phyloP scores from a whole-genome alignment of 768 basidiomycete species.

The Plicaturopsis crispa region DNA sequence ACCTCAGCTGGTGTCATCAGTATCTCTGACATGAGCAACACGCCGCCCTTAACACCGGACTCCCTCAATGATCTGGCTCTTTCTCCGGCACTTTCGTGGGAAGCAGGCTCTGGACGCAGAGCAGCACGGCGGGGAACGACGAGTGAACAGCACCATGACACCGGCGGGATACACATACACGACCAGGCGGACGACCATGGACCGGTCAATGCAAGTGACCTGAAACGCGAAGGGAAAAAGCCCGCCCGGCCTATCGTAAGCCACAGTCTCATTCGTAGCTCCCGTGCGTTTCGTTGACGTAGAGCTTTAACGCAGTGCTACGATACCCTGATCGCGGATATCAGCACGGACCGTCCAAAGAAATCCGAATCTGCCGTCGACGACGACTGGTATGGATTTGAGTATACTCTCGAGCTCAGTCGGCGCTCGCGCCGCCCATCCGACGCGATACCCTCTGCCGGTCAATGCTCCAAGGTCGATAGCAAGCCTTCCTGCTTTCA shows the following conservation, averaged over 20 bases:
- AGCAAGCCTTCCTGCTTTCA: neutral
- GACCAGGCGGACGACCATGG: neutral
- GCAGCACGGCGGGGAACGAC: neutral
- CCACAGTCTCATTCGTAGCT: neutral
- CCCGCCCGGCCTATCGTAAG: conserved; percentile 22
- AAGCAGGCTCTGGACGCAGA: neutral
- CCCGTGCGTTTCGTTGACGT: conserved; percentile 1
- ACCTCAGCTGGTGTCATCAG: no score
- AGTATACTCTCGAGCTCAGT: conserved; percentile 35
- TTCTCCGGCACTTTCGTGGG: neutral
- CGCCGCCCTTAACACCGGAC: conserved; percentile 2
- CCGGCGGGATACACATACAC: neutral
- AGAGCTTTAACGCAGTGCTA: conserved; percentile 9
- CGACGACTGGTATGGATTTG: conserved; percentile 36
- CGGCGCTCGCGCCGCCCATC: conserved; percentile 25
- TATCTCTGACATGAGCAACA: neutral
- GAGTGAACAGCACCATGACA: neutral
- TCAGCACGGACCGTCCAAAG: conserved; percentile 2
- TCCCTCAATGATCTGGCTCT: neutral
- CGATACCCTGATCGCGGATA: conserved; percentile 15
- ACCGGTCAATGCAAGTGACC: conserved; percentile 10
- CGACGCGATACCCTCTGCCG: conserved; percentile 11
- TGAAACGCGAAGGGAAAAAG: conserved; percentile 32
- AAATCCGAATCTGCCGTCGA: conserved; percentile 11
- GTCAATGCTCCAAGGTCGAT: conserved; percentile 32